Percentiles rank a stretch among this genome's conserved stretches.
Conservation (phyloP, 352 stramenopile species). For the Globisporangium sylvaticum region DNA sequence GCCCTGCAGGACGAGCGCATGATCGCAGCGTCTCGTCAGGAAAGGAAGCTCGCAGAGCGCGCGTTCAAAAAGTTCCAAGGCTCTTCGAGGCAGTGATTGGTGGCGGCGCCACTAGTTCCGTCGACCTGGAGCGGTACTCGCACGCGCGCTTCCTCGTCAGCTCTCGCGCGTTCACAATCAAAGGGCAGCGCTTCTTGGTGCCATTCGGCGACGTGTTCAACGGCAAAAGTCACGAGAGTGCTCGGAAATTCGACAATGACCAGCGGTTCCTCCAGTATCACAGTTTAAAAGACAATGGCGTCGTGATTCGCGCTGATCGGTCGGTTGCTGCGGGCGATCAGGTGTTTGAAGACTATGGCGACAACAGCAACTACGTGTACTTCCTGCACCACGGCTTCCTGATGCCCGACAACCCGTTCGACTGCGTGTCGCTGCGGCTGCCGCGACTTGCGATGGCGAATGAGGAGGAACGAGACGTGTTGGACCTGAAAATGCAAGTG, state of each 20-base stretch:
- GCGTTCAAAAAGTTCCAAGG: constrained; percentile 41
- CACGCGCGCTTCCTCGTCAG: constrained; percentile 62
- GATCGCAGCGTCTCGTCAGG: constrained; percentile 20
- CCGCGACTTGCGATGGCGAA: constrained; percentile 8
- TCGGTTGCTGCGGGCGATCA: constrained; percentile 30
- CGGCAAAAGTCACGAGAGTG: constrained; percentile 37
- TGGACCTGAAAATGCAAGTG: constrained; percentile 25
- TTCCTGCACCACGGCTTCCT: constrained; percentile 91
- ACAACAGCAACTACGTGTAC: constrained; percentile 89
- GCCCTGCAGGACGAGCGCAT: constrained; percentile 50
- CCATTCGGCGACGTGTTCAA: constrained; percentile 90
- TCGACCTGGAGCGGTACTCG: constrained; percentile 24
- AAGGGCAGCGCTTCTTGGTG: constrained; percentile 67
- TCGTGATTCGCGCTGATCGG: constrained; percentile 72
- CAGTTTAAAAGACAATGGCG: constrained; percentile 29
- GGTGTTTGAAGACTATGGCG: constrained; percentile 94
- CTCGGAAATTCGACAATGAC: constrained; percentile 32
- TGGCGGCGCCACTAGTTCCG: neutral
- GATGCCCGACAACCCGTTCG: constrained; percentile 81
- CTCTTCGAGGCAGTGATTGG: constrained; percentile 30
- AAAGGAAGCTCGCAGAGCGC: constrained; percentile 24
- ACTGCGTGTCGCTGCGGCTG: constrained; percentile 71
- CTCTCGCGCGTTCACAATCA: constrained; percentile 78
- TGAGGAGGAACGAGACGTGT: constrained; percentile 2
- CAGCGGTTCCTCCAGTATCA: constrained; percentile 64